Percentiles rank a stretch among this genome's conserved stretches.
phyloP scores from a whole-genome alignment of 2,329 filamentous ascomycete genomes.

The Hypoxylon sp. region DNA sequence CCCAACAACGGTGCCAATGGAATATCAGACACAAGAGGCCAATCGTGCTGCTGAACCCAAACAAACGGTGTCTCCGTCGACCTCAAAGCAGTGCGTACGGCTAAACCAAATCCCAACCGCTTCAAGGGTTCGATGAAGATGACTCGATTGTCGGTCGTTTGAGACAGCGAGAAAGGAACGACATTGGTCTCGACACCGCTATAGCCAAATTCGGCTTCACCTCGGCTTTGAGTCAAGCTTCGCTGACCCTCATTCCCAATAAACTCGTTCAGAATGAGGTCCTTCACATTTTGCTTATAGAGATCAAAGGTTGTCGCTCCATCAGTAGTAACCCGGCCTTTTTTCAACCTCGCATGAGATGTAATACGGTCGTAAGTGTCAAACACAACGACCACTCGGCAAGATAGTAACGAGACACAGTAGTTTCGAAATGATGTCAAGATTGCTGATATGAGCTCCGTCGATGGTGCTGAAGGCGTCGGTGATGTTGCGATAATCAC shows the following conservation, averaged over 20 bases:
- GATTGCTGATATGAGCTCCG: conserved; percentile 64
- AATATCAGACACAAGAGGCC: conserved; percentile 62
- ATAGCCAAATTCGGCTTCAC: conserved; percentile 64
- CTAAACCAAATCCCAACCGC: conserved; percentile 66
- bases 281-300: conserved; percentile 64
- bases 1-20: conserved; percentile 60
- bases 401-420: conserved; percentile 58
- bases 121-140: conserved; percentile 63
- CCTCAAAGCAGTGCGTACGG: conserved; percentile 65
- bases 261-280: conserved; percentile 55
- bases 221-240: conserved; percentile 40
- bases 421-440: conserved; percentile 60
- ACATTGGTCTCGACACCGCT: conserved; percentile 52
- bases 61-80: conserved; percentile 63
- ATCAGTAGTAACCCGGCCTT: conserved; percentile 64
- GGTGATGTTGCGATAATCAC: conserved; percentile 68
- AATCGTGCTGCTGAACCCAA: conserved; percentile 71
- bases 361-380: conserved; percentile 65
- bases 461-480: conserved; percentile 66
- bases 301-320: conserved; percentile 57
- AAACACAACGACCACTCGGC: conserved; percentile 64
- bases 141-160: conserved; percentile 55
- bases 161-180: conserved; percentile 55
- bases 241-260: not conserved
- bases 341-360: conserved; percentile 62